Conservation (phyloP, 2,329 filamentous ascomycete species). For the Elsinoe australis region DNA sequence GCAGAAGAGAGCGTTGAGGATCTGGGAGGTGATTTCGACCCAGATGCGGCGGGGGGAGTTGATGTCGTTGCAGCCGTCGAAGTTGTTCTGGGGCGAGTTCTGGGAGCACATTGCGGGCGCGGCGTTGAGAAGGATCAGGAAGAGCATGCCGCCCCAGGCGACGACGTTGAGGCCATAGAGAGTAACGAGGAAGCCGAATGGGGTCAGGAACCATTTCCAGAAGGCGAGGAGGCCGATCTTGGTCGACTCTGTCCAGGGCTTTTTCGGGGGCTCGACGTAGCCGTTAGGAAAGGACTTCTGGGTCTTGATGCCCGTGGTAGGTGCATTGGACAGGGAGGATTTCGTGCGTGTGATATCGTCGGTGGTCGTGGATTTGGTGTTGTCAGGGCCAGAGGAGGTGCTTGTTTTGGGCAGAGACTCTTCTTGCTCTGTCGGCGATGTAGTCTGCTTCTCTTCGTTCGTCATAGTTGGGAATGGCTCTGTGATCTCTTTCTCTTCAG, state of each 20-base stretch:
- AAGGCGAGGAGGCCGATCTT: conserved; percentile 53
- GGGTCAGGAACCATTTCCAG: conserved; percentile 66
- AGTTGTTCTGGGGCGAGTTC: conserved; percentile 17
- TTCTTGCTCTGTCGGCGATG: conserved; percentile 9
- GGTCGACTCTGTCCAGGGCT: conserved; percentile 52
- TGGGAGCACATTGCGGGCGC: conserved; percentile 62
- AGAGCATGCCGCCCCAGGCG: conserved; percentile 87
- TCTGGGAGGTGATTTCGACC: conserved; percentile 79
- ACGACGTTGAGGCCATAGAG: conserved; percentile 76
- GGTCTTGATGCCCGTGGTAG: not conserved
- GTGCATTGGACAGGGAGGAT: not conserved
- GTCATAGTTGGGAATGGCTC: conserved; percentile 17
- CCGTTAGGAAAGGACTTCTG: conserved; percentile 27
- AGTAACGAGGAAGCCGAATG: conserved; percentile 66
- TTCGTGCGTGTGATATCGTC: conserved; percentile 4
- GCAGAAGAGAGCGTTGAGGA: conserved; percentile 77
- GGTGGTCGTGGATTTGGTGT: not conserved
- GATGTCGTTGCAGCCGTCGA: conserved; percentile 30
- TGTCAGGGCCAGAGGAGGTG: not conserved
- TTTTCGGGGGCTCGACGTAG: conserved; percentile 38
- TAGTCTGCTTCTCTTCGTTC: conserved; percentile 7
- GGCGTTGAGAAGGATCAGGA: conserved; percentile 71
- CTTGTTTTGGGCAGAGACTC: conserved; percentile 2
- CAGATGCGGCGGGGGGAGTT: conserved; percentile 66
- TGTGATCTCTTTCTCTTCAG: conserved; percentile 18